Evolutionary conservation across 2,329 filamentous ascomycete genomes (phyloP).

Genomic region (Fusarium odoratissimum): DNA sequence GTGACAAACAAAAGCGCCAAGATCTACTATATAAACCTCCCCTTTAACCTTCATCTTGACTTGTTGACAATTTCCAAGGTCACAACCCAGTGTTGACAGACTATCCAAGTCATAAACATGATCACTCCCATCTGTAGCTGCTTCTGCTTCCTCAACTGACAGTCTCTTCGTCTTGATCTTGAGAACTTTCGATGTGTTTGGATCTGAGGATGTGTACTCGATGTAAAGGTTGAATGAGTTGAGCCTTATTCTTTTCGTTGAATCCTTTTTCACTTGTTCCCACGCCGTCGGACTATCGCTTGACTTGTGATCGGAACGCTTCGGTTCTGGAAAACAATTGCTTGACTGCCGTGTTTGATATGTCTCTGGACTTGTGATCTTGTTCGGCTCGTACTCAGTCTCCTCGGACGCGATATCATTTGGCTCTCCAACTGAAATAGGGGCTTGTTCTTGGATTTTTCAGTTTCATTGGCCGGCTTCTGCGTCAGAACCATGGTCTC

Average conservation of each 20-base stretch:
- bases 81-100: not conserved
- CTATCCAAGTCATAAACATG: conserved; percentile 4
- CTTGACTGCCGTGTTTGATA: not conserved
- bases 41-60: conserved; percentile 1
- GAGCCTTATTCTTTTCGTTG: not conserved
- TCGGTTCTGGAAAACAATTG: not conserved
- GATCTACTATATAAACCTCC: conserved; percentile 2
- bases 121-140: not conserved
- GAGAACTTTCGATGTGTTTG: not conserved
- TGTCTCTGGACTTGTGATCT: not conserved
- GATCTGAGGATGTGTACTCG: conserved; percentile 18
- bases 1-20: not conserved
- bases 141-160: not conserved
- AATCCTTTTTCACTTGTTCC: conserved; percentile 9
- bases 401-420: not conserved
- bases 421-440: not conserved
- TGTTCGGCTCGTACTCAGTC: not conserved
- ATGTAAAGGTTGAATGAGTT: conserved; percentile 18
- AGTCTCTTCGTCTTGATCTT: conserved; percentile 18
- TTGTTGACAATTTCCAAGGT: not conserved
- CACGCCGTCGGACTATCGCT: not conserved
- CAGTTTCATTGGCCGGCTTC: not conserved
- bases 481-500: not conserved
- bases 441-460: not conserved
- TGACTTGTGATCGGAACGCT: not conserved